Percentiles rank a stretch among this genome's conserved stretches.
These are phyloP conservation scores for Mycena olivaceomarginata DNA, from an alignment of 768 basidiomycete species.

Conservation along the genomic window DNA sequence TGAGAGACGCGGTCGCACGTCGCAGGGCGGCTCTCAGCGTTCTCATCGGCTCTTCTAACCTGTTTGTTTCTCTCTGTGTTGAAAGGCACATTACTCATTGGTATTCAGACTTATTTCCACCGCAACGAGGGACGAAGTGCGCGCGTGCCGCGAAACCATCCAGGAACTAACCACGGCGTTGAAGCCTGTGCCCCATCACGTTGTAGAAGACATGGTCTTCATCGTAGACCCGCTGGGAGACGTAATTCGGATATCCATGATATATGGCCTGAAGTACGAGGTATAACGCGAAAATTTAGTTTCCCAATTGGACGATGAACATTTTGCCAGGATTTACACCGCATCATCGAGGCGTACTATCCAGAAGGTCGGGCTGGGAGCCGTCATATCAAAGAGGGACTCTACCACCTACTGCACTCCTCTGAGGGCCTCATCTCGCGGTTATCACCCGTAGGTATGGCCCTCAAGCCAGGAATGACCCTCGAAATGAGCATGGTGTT, in stretches of 20 bases:
- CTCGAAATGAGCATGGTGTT: slow-evolving; percentile 29
- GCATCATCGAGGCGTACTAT: slow-evolving; percentile 25
- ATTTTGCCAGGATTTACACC: slow-evolving; percentile 9
- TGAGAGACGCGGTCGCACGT: slow-evolving; percentile 8
- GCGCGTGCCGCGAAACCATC: slow-evolving; percentile 8
- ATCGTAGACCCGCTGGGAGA: slow-evolving; percentile 23
- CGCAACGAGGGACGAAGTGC: slow-evolving; percentile 18
- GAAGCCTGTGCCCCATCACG: slow-evolving; percentile 17
- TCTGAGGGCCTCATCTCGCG: background rate
- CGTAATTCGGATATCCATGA: slow-evolving; percentile 17
- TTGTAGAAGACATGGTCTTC: slow-evolving; percentile 24
- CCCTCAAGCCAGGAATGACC: slow-evolving; percentile 6
- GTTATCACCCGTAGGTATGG: background rate
- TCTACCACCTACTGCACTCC: background rate
- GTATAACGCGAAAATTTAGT: background rate
- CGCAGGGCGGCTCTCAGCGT: slow-evolving; percentile 15
- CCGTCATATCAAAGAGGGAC: slow-evolving; percentile 8
- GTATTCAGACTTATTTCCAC: slow-evolving; percentile 8
- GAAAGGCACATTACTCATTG: background rate
- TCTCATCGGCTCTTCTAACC: slow-evolving; percentile 21
- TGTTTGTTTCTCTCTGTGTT: background rate
- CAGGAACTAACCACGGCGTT: slow-evolving; percentile 12
- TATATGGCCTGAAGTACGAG: slow-evolving; percentile 18
- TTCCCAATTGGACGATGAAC: background rate
- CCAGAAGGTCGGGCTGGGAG: slow-evolving; percentile 20